Conservation (phyloP, 225 moss, liverwort and hornwort species). For the Pseudoscleropodium purum region DNA sequence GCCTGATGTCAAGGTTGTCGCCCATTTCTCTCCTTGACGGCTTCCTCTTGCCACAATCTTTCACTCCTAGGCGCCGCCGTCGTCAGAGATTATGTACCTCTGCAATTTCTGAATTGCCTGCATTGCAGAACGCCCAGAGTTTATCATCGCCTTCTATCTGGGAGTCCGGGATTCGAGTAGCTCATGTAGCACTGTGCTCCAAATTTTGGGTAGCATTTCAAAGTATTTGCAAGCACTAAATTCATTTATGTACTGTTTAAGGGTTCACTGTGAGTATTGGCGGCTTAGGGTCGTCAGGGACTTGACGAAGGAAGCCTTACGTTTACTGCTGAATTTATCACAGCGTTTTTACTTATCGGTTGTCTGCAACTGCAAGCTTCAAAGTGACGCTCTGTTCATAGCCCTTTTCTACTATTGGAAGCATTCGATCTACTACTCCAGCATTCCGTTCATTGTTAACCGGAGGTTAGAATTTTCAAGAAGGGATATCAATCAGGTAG, state of each 20-base stretch:
- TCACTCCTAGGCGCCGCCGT: accelerated
- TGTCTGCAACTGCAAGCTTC: background rate
- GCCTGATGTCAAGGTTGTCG: too few relatives aligned
- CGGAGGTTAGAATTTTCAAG: too few relatives aligned
- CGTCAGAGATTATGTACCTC: background rate
- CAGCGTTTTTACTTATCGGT: background rate
- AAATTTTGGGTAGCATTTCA: background rate
- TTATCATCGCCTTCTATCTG: background rate
- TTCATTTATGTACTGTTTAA: background rate
- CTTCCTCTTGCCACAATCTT: too few relatives aligned
- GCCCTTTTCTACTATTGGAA: background rate
- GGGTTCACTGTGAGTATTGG: background rate
- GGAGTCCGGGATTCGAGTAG: background rate
- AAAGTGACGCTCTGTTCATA: background rate
- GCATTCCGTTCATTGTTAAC: background rate
- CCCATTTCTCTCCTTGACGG: too few relatives aligned
- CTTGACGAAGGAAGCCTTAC: accelerated
- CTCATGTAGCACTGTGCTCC: background rate
- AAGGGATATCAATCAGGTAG: background rate
- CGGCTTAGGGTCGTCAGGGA: background rate
- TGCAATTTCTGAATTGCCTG: background rate
- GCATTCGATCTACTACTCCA: background rate
- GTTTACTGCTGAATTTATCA: accelerated
- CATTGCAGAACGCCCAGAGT: accelerated
- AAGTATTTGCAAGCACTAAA: accelerated